Conservation (phyloP, 495 filamentous ascomycete species). For the Diplogelasinospora grovesii region DNA sequence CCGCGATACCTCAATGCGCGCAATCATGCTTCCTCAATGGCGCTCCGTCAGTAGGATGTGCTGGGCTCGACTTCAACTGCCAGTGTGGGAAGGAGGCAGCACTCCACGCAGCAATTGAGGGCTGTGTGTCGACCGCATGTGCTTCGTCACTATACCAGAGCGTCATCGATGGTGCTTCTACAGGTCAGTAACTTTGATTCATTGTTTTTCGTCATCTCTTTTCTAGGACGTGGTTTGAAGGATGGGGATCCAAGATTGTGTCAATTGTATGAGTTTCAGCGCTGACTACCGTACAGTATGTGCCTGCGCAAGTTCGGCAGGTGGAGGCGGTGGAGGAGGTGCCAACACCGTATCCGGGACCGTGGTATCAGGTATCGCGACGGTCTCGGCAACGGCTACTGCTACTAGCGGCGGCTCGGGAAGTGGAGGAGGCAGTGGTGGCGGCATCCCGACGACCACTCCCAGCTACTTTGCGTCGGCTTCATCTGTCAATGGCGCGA, state of each 20-base stretch:
- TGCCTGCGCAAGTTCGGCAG: conserved; percentile 1
- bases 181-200: conserved; percentile 9
- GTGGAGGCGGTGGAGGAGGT: neutral
- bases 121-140: conserved; percentile 22
- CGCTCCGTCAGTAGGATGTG: conserved; percentile 21
- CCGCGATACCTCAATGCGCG: conserved; percentile 23
- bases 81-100: conserved; percentile 24
- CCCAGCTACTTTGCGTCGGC: conserved; percentile 3
- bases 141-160: conserved; percentile 12
- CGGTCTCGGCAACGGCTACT: neutral
- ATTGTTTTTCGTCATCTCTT: too few species aligned
- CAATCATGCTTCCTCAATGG: conserved; percentile 24
- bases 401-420: neutral
- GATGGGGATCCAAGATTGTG: too few species aligned
- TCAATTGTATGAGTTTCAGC: too few species aligned
- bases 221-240: too few species aligned
- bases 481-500: neutral
- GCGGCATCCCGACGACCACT: neutral
- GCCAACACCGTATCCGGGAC: conserved; percentile 2
- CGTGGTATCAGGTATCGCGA: too few species aligned
- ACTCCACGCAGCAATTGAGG: conserved; percentile 21
- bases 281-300: conserved; percentile 11
- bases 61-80: conserved; percentile 23
- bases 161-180: conserved; percentile 21
- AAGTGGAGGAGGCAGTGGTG: neutral